Conservation (phyloP, 2,329 filamentous ascomycete genomes). For the Pyrenochaeta sp. region DNA sequence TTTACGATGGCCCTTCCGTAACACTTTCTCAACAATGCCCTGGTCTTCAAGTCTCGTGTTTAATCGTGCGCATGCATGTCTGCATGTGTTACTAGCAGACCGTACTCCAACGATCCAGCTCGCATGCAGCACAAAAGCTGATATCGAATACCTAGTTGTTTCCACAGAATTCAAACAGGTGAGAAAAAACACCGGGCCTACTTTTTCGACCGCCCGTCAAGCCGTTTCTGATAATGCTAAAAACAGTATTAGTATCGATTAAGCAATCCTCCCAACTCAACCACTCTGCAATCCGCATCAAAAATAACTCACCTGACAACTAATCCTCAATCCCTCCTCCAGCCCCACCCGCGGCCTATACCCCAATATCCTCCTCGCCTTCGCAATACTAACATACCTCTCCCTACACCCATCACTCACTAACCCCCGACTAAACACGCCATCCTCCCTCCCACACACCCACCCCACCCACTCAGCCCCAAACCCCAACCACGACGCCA, state of each 20-base stretch:
- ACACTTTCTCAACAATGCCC: too few relatives aligned
- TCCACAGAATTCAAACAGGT: too few relatives aligned
- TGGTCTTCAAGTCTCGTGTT: too few relatives aligned
- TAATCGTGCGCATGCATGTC: too few relatives aligned
- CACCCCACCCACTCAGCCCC: slow-evolving; percentile 59
- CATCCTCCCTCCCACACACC: slow-evolving; percentile 51
- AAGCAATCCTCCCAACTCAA: too few relatives aligned
- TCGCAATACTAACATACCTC: slow-evolving; percentile 62
- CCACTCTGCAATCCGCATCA: too few relatives aligned
- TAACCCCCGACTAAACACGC: slow-evolving; percentile 61
- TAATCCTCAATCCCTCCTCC: slow-evolving; percentile 57
- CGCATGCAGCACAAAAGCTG: too few relatives aligned
- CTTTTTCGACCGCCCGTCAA: not conserved
- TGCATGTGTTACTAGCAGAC: too few relatives aligned
- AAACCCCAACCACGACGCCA: slow-evolving; percentile 60
- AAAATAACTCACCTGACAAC: slow-evolving; percentile 34
- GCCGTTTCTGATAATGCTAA: not conserved
- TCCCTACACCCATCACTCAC: slow-evolving; percentile 63
- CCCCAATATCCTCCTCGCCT: slow-evolving; percentile 61
- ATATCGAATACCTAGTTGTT: too few relatives aligned
- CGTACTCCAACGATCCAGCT: too few relatives aligned
- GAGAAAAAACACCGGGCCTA: not conserved
- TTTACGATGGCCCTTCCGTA: too few relatives aligned
- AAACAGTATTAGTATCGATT: too few relatives aligned
- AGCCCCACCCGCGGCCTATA: slow-evolving; percentile 62